Conservation (phyloP, 2,329 filamentous ascomycete genomes). For the Fusarium longipes region DNA sequence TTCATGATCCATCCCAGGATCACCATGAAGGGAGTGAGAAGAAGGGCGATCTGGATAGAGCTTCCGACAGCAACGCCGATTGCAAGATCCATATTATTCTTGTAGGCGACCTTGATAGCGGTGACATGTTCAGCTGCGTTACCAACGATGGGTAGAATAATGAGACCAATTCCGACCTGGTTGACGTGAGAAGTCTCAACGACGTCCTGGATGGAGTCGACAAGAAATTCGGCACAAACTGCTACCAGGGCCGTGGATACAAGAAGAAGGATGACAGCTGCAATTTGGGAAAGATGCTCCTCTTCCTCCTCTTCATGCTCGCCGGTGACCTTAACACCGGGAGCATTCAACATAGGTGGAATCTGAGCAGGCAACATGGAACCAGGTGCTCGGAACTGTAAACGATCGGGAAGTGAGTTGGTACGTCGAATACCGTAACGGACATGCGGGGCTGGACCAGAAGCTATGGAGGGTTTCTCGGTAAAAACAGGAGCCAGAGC, state of each 20-base stretch:
- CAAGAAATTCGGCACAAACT: conserved; percentile 76
- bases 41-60: conserved; percentile 78
- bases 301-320: conserved; percentile 53
- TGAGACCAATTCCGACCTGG: conserved; percentile 77
- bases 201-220: conserved; percentile 73
- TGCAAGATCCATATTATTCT: conserved; percentile 81
- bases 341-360: conserved; percentile 53
- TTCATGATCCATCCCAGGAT: conserved; percentile 77
- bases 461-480: conserved; percentile 53
- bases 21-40: conserved; percentile 76
- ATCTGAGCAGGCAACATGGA: conserved; percentile 62
- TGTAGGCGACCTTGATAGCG: conserved; percentile 75
- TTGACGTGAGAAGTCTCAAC: conserved; percentile 66
- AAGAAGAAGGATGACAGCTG: conserved; percentile 71
- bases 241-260: conserved; percentile 74
- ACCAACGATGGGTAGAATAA: conserved; percentile 78
- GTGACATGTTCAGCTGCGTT: conserved; percentile 81
- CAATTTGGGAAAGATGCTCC: conserved; percentile 63
- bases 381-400: conserved; percentile 63
- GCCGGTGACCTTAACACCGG: conserved; percentile 39
- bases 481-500: conserved; percentile 78
- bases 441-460: conserved; percentile 65
- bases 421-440: conserved; percentile 76
- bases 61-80: conserved; percentile 78
- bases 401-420: conserved; percentile 77